Percentiles rank a stretch among this genome's conserved stretches.
phyloP scores from a whole-genome alignment of 2,329 filamentous ascomycete genomes.

The Pseudodiploospora longispora region DNA sequence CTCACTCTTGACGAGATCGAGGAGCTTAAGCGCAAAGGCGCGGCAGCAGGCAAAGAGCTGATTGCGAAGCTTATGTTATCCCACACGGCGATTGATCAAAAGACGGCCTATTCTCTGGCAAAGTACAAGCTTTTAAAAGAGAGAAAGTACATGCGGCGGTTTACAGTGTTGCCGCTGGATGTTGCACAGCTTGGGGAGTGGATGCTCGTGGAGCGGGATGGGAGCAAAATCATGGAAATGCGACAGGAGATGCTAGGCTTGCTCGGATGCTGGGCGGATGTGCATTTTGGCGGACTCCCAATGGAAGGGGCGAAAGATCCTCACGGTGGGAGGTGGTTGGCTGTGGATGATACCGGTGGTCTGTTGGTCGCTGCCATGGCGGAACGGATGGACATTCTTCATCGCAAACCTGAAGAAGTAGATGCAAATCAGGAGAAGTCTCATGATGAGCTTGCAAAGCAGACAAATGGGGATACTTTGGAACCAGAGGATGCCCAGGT shows the following conservation, averaged over 20 bases:
- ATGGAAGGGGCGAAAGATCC: constrained; percentile 17
- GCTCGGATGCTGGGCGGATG: constrained; percentile 81
- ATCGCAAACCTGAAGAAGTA: constrained; percentile 31
- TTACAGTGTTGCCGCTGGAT: constrained; percentile 78
- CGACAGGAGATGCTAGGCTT: constrained; percentile 76
- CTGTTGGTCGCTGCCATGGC: constrained; percentile 76
- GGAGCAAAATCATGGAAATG: constrained; percentile 74
- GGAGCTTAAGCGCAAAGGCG: constrained; percentile 63
- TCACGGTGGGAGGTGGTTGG: constrained; percentile 56
- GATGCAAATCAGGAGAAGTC: constrained; percentile 2
- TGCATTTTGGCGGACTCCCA: constrained; percentile 51
- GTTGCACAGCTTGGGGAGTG: constrained; percentile 68
- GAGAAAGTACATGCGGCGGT: constrained; percentile 85
- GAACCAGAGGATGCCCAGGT: not conserved
- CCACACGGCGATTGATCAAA: constrained; percentile 84
- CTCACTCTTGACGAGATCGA: constrained; percentile 71
- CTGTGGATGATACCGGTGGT: constrained; percentile 81
- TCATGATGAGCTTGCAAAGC: not conserved
- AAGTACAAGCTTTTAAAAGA: constrained; percentile 95
- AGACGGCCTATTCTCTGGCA: constrained; percentile 85
- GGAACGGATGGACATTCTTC: constrained; percentile 78
- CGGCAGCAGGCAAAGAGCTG: constrained; percentile 75
- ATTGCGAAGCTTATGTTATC: constrained; percentile 89
- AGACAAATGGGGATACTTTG: constrained; percentile 4
- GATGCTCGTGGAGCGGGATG: constrained; percentile 72